Base-by-base conservation (phyloP, 139 green algal species). In the Gonium pectorale region DNA sequence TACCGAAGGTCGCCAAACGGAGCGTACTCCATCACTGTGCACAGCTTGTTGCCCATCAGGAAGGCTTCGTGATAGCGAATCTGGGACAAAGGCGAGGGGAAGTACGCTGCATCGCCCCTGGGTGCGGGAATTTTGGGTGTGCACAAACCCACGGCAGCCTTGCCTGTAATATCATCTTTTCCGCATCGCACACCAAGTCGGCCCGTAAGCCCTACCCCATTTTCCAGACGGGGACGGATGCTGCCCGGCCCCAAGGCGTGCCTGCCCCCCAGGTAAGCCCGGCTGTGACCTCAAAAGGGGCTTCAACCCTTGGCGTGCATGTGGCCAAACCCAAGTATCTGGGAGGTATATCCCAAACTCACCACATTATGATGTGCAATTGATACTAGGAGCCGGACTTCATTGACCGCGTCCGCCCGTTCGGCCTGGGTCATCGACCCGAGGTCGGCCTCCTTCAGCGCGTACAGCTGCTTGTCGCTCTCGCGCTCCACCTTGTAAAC, bases 11-110 rank as follows among this genome's bases (percentile, higher is more conserved):
- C 93, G 2, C 93, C 93, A 81, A 92, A 91, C 13, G 90, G 89
- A 1, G 93, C 93, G 79, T 93, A 96, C 85, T 97, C 94, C 94
- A 97, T 96, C 19, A 97, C 91, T 59, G 95, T 95, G 77, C 92
- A 95, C 41, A 97, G 91, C 83, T 91, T 90, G 86, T 93, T 93
- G 46, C 92, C 91, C 80, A 94, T 90, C 51, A 96, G 72, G 69
- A 97, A 97, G 15, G 93, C 91, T 84, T 97, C 94, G 74, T 96
- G 80, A 88, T 96, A 97, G 21, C 88, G 83, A 38, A 93, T 89
- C 90, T 93, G n/a, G n/a, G n/a, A n/a, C n/a, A n/a, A n/a, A n/a
- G 75, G 37, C 56, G 35, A 72, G 6, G 38, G 49, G 21, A 31
- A 3, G 38, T 60, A 13, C 38, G 41, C 0, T 73, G 24, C 67